Evolutionary conservation across 805 yeast genomes (phyloP), one percentile per base, ranked within the genome.

Genomic region (Pichia gijzeniarum): DNA sequence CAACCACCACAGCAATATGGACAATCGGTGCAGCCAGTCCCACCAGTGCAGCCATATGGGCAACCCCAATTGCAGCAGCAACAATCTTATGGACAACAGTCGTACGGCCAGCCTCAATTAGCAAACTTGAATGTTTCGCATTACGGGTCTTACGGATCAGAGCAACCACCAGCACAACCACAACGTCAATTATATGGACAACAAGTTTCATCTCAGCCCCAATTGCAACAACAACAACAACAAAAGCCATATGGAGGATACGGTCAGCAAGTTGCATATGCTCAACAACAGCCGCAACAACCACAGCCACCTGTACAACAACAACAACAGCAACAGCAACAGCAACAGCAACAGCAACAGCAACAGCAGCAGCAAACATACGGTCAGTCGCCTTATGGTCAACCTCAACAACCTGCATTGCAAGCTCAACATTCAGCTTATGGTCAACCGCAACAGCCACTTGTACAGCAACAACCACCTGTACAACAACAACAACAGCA

Each of bases 111-210:
- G 22, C 48, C 27, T 27, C 47, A 32, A 20, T 49, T 39, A 31
- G 49, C 34, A 35, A 35, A 21, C 25, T 39, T 14, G 37, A 38
- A 7, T 18, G 20, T 21, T 35, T 21, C 38, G 9, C 17, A n/a
- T 21, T 37, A 37, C 16, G 10, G 28, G 9, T 25, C 28, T 25
- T 25, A 25, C 10, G 28, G 28, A 7, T 6, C 28, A 25, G 6
- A 35, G 19, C 28, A 35, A 16, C 38, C 20, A 22, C 45, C 32
- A 19, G 48, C 40, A 21, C 48, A 32, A 22, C 48, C 34, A 31
- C 51, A 40, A 30, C 50, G 30, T 27, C 52, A 43, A 13, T 47
- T 51, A 28, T 48, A 39, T 9, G 51, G 47, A 32, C 57, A 48
- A 18, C 42, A 21, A 16, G n/a, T 6, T 12, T 9, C 17, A 32